A percentile compares a stretch with the other conserved stretches of the same genome.
Conservation (phyloP, 768 basidiomycete species). For the Kwoniella europaea region DNA sequence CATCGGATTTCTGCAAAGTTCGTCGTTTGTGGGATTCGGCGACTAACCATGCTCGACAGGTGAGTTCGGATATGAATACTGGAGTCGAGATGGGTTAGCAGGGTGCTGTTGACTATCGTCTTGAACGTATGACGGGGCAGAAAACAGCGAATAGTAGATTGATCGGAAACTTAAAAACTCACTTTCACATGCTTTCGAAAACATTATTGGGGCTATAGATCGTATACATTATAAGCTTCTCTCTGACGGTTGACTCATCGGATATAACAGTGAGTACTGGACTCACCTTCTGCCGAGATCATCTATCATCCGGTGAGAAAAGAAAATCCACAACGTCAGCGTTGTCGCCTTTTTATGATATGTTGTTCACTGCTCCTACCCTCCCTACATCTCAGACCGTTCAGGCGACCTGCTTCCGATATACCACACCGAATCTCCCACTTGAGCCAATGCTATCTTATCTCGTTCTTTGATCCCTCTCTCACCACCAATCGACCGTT, state of each 20-base stretch:
- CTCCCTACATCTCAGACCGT: too few species aligned
- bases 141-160: background rate
- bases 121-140: too few species aligned
- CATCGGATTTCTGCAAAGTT: conserved; percentile 91
- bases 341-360: background rate
- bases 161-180: conserved; percentile 17
- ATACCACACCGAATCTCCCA: too few species aligned
- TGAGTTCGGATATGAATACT: conserved; percentile 98
- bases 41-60: conserved; percentile 90
- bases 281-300: conserved; percentile 91
- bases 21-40: conserved; percentile 95
- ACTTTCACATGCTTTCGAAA: conserved; percentile 99
- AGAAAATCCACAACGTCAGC: conserved; percentile 17
- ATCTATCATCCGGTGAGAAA: conserved; percentile 65
- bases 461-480: background rate
- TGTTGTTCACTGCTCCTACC: background rate
- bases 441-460: too few species aligned
- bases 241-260: too few species aligned
- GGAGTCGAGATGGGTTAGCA: conserved; percentile 9
- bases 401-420: too few species aligned
- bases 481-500: background rate
- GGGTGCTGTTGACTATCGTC: background rate
- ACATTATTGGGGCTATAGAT: conserved; percentile 79
- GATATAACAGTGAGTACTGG: background rate
- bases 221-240: too few species aligned